Evolutionary conservation across 2,329 filamentous ascomycete genomes (phyloP), one percentile per base, ranked within the genome.

Genomic region (Claviceps lovelessii): DNA sequence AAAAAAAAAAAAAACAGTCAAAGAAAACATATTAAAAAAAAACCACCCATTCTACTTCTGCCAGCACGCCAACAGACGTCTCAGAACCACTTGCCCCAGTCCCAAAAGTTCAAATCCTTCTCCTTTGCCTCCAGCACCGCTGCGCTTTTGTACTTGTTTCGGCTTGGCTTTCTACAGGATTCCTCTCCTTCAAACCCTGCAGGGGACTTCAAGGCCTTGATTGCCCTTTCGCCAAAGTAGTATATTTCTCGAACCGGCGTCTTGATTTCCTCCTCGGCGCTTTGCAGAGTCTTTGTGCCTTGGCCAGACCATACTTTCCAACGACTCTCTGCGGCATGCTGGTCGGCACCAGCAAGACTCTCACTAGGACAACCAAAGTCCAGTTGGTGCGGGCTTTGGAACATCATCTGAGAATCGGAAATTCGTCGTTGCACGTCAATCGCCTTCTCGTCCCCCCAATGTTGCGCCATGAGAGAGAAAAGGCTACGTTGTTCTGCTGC

Each of bases 381-480:
- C 23, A 46, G 10, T 10, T 29, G 44, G 15, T 31, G 19, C 11
- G 9, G 5, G 15, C 31, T 7, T 37, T 23, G 48, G 19, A n/a
- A 35, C 28, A 39, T 39, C 42, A 54, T 35, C n/a, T 57, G 53
- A 10, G 56, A 55, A 28, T 57, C 56, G 19, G 56, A 53, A 19
- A 57, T 57, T n/a, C 51, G 54, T 35, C 56, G 51, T 28, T 55
- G 56, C 6, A 55, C 49, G 1, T 51, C 52, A 15, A 64, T 65
- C 4, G 76, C 76, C 6, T 71, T 73, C 13, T 68, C 62, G 3
- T 65, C 59, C 0, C 76, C 76, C 78, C 71, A 80, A 60, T 79
- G 72, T 23, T 70, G 68, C 49, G 73, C 68, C 28, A 79, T 69
- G 46, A 78, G 69, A 9, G 68, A 65, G 28, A 73, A 67, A 2